These are phyloP conservation scores for Lasiodiplodia sp. DNA, from an alignment of 2,329 filamentous ascomycete genomes.

Conservation along the genomic window DNA sequence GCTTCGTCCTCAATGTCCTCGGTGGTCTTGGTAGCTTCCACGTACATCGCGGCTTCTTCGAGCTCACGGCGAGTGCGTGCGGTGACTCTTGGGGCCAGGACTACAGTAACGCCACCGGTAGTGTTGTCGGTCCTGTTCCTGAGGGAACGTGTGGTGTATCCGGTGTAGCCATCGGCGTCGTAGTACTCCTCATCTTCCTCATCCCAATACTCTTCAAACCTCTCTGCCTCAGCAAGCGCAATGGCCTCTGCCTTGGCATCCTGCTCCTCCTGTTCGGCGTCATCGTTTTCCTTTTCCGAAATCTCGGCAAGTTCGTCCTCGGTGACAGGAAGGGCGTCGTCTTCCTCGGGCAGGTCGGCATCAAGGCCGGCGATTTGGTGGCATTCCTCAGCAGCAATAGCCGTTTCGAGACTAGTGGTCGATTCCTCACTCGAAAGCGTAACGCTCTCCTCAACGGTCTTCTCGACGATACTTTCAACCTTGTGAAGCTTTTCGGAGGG, in stretches of 20 bases:
- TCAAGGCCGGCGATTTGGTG: conserved; percentile 7
- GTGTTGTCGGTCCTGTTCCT: conserved; percentile 79
- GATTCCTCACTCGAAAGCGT: conserved; percentile 20
- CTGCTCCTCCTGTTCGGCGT: conserved; percentile 46
- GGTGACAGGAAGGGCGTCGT: conserved; percentile 29
- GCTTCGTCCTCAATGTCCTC: conserved; percentile 88
- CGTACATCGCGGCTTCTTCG: conserved; percentile 68
- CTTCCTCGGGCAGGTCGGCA: conserved; percentile 25
- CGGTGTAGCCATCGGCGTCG: conserved; percentile 67
- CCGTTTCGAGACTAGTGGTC: conserved; percentile 26
- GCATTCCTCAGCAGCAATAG: conserved; percentile 29
- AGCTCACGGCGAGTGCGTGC: conserved; percentile 76
- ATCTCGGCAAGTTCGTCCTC: conserved; percentile 33
- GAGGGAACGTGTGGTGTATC: conserved; percentile 76
- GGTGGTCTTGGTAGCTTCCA: conserved; percentile 68
- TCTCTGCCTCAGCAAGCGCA: conserved; percentile 40
- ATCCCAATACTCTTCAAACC: conserved; percentile 77
- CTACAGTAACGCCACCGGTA: conserved; percentile 66
- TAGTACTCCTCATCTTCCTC: conserved; percentile 77
- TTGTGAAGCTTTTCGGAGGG: conserved; percentile 17
- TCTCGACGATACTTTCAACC: conserved; percentile 7
- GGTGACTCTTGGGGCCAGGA: conserved; percentile 77
- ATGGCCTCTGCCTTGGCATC: conserved; percentile 41
- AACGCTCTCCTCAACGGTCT: conserved; percentile 11
- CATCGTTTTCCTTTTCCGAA: conserved; percentile 46